Evolutionary conservation across 129 eudicot genomes (phyloP), one percentile per base, ranked within the genome.

Genomic region (Centella asiatica): DNA sequence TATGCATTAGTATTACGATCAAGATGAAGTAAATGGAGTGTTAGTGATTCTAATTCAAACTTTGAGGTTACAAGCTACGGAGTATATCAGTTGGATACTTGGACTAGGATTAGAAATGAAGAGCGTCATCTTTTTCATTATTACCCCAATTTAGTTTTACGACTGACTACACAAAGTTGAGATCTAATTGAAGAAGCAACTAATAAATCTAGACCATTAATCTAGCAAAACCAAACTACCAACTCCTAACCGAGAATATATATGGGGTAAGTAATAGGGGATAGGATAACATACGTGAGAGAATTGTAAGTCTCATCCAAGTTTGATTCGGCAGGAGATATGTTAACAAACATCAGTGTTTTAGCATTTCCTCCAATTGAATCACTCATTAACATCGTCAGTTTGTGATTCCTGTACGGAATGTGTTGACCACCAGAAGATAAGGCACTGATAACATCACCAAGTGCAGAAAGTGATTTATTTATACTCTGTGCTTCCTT

Each of bases 401-500:
- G 81, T 51, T 87, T 93, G 70, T 93, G 99, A 69, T 93, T 93
- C 60, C 99, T 65, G 58, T 93, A 93, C 3, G 99, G 99, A 6
- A 93, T 93, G 73, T 93, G 99, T n/a, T 85, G 99, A 63, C 69
- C 82, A 50, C 89, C 84, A 3, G 96, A 68, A 44, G 99, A 78
- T 45, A 93, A 71, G 28, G 99, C 95, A 75, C 99, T 84, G 29
- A 93, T 93, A 17, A 93, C 99, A 78, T 93, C 99, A 14, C 99
- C 99, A 25, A 93, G 89, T 17, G 99, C 99, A 0, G 99, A 93
- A 49, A 93, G 84, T 25, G 99, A 93, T 52, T 93, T 93, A 61
- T 93, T 93, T 29, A 93, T 93, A 69, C 99, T 93, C 70, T 93
- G 99, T 37, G 99, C 95, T 78, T 93, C 99, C 64, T 88, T 93